These are phyloP conservation scores for Zygoascus meyerae DNA, from an alignment of 1,139 yeast species.

Conservation along the genomic window DNA sequence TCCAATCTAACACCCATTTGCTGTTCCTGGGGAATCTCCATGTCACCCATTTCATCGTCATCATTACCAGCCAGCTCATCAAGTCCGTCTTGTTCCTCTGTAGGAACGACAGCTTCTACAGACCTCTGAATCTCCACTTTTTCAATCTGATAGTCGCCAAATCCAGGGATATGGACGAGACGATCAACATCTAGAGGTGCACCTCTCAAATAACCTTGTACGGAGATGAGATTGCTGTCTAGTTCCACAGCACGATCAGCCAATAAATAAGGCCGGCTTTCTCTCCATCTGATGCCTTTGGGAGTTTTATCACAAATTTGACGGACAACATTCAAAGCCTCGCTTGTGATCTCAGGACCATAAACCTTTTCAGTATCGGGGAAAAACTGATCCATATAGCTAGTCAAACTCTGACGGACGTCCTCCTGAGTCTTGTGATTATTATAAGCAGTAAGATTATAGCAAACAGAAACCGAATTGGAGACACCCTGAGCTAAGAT, in stretches of 20 bases:
- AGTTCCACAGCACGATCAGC: constrained; percentile 59
- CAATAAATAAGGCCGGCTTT: constrained; percentile 76
- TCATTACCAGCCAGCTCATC: constrained; percentile 64
- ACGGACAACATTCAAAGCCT: constrained; percentile 66
- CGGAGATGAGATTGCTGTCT: constrained; percentile 43
- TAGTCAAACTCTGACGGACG: constrained; percentile 70
- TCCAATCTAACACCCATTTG: constrained; percentile 63
- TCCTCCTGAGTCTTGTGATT: constrained; percentile 74
- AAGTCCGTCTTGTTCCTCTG: constrained; percentile 55
- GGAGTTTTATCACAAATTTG: constrained; percentile 82
- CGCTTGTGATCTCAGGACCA: constrained; percentile 62
- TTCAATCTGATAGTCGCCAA: constrained; percentile 81
- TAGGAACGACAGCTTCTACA: constrained; percentile 37
- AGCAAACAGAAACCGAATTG: constrained; percentile 70
- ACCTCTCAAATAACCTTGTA: constrained; percentile 86
- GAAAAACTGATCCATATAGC: constrained; percentile 85
- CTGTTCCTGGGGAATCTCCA: constrained; percentile 40
- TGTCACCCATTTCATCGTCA: constrained; percentile 43
- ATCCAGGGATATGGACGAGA: constrained; percentile 78
- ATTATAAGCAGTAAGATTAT: constrained; percentile 61
- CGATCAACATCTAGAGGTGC: constrained; percentile 72
- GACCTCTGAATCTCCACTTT: constrained; percentile 39
- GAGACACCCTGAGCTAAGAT: constrained; percentile 91
- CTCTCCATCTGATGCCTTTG: constrained; percentile 85
- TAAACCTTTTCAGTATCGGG: constrained; percentile 76